A percentile compares a stretch with the other conserved stretches of the same genome.
Evolutionary conservation across 805 yeast species (phyloP).

Genomic region (Candida hungchunana): DNA sequence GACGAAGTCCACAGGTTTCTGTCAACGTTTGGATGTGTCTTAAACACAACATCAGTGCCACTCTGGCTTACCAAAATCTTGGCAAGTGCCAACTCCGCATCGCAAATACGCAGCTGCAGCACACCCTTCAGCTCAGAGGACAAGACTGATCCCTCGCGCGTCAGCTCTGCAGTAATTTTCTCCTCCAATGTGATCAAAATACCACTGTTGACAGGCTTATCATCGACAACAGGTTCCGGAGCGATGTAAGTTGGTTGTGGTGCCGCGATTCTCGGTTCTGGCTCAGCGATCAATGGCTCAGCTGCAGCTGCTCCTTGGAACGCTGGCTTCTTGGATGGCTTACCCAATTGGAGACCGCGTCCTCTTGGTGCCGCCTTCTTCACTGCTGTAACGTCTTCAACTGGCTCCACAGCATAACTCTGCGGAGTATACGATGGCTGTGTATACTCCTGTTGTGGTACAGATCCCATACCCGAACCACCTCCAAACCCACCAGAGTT

Average conservation of each 20-base stretch:
- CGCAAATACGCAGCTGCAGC: constrained; percentile 79
- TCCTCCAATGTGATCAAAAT: constrained; percentile 76
- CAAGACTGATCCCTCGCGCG: constrained; percentile 75
- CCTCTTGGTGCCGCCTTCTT: constrained; percentile 44
- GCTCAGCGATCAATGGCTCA: constrained; percentile 31
- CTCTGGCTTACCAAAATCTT: constrained; percentile 53
- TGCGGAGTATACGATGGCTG: constrained; percentile 15
- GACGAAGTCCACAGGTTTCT: constrained; percentile 57
- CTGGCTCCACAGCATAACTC: constrained; percentile 23
- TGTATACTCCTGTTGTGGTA: constrained; percentile 12
- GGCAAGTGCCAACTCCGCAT: constrained; percentile 64
- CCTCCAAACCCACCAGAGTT: constrained; percentile 12
- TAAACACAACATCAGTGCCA: constrained; percentile 59
- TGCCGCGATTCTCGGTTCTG: constrained; percentile 16
- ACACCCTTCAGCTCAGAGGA: constrained; percentile 86
- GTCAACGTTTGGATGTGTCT: constrained; percentile 96
- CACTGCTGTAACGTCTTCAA: constrained; percentile 16
- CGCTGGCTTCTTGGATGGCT: constrained; percentile 28
- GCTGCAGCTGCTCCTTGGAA: constrained; percentile 17
- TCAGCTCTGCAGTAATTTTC: constrained; percentile 67
- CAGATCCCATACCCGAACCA: constrained; percentile 7
- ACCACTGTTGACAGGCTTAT: constrained; percentile 57
- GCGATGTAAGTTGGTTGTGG: constrained; percentile 2
- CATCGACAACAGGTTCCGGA: constrained; percentile 22
- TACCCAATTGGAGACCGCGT: constrained; percentile 78